These are phyloP conservation scores for Gautieria morchelliformis DNA, from an alignment of 768 basidiomycete genomes.

Conservation along the genomic window DNA sequence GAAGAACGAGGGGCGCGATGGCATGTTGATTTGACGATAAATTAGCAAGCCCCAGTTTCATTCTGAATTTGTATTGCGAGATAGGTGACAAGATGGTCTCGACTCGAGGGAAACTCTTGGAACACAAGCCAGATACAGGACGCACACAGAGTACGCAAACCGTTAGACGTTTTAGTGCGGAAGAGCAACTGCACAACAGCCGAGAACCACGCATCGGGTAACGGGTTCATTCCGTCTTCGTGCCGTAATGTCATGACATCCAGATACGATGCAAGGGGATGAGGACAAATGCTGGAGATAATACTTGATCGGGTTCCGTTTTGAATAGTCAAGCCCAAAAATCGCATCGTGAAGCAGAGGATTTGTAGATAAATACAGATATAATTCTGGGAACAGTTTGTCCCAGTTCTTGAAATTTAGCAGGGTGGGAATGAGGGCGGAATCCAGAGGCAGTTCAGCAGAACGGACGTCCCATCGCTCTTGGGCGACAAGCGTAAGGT, in stretches of 20 bases:
- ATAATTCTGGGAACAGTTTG: not conserved
- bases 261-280: not conserved
- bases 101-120: slow-evolving; percentile 5
- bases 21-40: slow-evolving; percentile 64
- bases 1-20: slow-evolving; percentile 58
- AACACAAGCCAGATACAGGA: not conserved
- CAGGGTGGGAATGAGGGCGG: no score
- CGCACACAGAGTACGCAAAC: not conserved
- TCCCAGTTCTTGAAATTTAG: not conserved
- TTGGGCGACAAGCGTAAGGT: slow-evolving; percentile 1
- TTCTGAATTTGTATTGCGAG: not conserved
- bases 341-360: not conserved
- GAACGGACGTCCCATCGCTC: not conserved
- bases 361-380: not conserved
- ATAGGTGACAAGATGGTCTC: not conserved
- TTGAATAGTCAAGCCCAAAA: not conserved
- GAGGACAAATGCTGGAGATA: not conserved
- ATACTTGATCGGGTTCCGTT: not conserved
- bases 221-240: not conserved
- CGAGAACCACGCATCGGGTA: not conserved
- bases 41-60: slow-evolving; percentile 37
- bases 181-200: not conserved
- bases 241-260: not conserved
- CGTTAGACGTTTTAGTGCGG: not conserved
- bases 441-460: not conserved